Evolutionary conservation across 345 rosid genomes (phyloP), one percentile per base, ranked within the genome.

Genomic region (Excoecaria agallocha): DNA sequence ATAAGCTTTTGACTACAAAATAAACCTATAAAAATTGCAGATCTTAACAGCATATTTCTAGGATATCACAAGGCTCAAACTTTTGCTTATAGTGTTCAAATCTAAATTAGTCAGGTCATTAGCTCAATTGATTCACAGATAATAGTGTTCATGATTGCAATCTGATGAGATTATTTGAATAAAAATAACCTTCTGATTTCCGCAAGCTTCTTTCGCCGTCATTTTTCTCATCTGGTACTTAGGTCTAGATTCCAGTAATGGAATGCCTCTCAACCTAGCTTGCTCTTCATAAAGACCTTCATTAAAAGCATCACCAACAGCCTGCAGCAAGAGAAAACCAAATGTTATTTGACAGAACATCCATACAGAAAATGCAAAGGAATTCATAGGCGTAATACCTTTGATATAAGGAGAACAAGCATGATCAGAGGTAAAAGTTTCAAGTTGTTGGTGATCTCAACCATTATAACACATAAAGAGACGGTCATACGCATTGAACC

Each of bases 401-500:
- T 95, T 38, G 99, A 93, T 82, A 95, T 88, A 57, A 95, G 99
- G 78, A 95, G 98, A 84, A 95, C 98, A 81, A 93, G 89, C 99
- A 93, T 95, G 77, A 93, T 95, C 50, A 95, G 93, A 76, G 99
- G 99, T 69, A 95, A 78, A 69, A 95, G 89, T 68, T 93, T 90
- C 83, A 95, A 86, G 77, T 93, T 95, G 79, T 95, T 95, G 64
- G 98, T 87, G 84, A 95, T 93, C 88, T 95, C 99, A 78, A 95
- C 96, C 98, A 93, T 93, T 59, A 95, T 93, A 66, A 93, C 99
- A 82, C 99, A 95, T 38, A 95, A 86, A 37, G 99, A 89, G 67
- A 95, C 99, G 24, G 99, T 95, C 94, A 95, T 93, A 76, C 99
- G 86, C 98, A 93, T 94, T 66, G 98, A 95, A 77, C 99, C 99